Conservation (phyloP, 805 yeast genomes). For the Dipodascus albidus region DNA sequence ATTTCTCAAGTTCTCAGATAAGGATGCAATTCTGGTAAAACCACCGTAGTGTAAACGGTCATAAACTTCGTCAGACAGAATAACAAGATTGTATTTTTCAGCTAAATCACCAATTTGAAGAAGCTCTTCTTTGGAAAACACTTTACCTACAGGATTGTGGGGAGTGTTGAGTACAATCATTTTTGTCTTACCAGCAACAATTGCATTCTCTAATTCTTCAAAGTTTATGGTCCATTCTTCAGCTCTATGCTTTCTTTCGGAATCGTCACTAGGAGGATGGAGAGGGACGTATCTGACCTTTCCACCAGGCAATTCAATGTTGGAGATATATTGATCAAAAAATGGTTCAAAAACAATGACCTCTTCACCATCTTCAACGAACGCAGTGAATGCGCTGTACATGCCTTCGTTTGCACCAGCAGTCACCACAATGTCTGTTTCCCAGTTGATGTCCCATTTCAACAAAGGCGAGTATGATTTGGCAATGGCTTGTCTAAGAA, state of each 20-base stretch:
- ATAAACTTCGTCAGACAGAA: conserved; percentile 90
- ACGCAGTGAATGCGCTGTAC: conserved; percentile 72
- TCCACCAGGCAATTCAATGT: conserved; percentile 90
- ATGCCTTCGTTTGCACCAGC: conserved; percentile 98
- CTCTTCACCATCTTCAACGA: conserved; percentile 80
- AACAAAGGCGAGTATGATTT: conserved; percentile 60
- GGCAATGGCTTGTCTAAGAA: conserved; percentile 57
- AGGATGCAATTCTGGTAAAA: conserved; percentile 76
- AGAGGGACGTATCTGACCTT: conserved; percentile 78
- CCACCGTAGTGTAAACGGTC: conserved; percentile 71
- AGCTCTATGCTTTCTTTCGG: conserved; percentile 54
- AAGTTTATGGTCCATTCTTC: conserved; percentile 83
- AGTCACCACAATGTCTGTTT: conserved; percentile 62
- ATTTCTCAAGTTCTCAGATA: conserved; percentile 66
- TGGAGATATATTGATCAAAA: conserved; percentile 92
- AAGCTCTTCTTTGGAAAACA: conserved; percentile 69
- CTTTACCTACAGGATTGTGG: conserved; percentile 93
- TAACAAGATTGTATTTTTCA: conserved; percentile 68
- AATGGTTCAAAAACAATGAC: conserved; percentile 95
- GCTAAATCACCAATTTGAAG: conserved; percentile 68
- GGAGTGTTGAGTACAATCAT: conserved; percentile 86
- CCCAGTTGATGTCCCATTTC: conserved; percentile 41
- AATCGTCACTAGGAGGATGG: conserved; percentile 68
- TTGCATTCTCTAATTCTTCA: conserved; percentile 56
- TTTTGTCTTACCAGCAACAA: conserved; percentile 62